Evolutionary conservation across 1,139 yeast species (phyloP).

Genomic region (Wickerhamiella pararugosa): DNA sequence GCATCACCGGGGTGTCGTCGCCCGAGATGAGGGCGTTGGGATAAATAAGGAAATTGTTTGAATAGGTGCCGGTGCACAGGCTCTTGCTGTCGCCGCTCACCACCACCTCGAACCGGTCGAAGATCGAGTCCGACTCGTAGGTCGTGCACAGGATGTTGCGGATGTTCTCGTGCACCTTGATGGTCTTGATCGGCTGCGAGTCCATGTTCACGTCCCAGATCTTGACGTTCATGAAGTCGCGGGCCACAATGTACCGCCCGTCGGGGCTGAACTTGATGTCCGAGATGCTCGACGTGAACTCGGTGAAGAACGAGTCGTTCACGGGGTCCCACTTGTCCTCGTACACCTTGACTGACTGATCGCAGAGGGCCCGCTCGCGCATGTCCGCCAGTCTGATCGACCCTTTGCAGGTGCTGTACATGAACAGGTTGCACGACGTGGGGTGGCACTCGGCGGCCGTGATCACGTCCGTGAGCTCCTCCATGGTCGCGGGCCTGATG

Average conservation of each 20-base stretch:
- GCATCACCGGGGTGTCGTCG: constrained; percentile 40
- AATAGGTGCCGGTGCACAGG: constrained; percentile 94
- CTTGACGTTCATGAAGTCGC: constrained; percentile 95
- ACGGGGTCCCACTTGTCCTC: constrained; percentile 91
- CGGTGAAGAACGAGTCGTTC: constrained; percentile 91
- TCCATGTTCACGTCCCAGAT: constrained; percentile 99
- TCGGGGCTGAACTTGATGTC: constrained; percentile 87
- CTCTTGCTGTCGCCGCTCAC: constrained; percentile 87
- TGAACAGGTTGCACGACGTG: constrained; percentile 74
- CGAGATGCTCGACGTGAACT: constrained; percentile 85
- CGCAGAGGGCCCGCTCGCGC: constrained; percentile 93
- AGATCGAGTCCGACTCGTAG: constrained; percentile 95
- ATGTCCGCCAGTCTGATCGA: constrained; percentile 91
- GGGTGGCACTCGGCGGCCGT: constrained; percentile 99
- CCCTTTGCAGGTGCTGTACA: constrained; percentile 96
- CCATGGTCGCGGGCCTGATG: constrained; percentile 97
- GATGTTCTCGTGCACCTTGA: constrained; percentile 89
- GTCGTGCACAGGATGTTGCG: constrained; percentile 92
- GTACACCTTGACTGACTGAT: constrained; percentile 69
- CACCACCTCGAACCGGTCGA: constrained; percentile 95
- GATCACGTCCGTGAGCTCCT: constrained; percentile 94
- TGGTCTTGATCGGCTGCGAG: constrained; percentile 81
- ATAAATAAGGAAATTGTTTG: constrained; percentile 92
- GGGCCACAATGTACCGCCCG: constrained; percentile 85
- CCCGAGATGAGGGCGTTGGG: constrained; percentile 42